Evolutionary conservation across 2,329 filamentous ascomycete genomes (phyloP).

Genomic region (Septoria petroselini): DNA sequence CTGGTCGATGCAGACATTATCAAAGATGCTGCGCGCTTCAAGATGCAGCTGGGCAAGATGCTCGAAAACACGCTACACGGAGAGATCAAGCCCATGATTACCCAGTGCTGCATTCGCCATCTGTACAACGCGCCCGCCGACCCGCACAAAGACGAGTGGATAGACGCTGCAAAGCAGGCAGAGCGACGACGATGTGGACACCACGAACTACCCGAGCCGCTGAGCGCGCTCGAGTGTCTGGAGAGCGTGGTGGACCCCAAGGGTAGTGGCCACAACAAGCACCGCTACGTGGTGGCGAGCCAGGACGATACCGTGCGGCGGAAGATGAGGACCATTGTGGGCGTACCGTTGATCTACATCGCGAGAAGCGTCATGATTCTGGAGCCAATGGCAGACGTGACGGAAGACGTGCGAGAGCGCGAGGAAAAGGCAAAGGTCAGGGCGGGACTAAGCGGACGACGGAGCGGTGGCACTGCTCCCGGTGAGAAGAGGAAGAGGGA

Average conservation of each 20-base stretch:
- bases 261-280: slow-evolving; percentile 66
- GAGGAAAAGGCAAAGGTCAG: slow-evolving; percentile 75
- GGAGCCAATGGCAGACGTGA: slow-evolving; percentile 70
- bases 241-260: slow-evolving; percentile 76
- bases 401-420: slow-evolving; percentile 59
- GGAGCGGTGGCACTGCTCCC: slow-evolving; percentile 20
- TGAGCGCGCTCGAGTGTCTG: slow-evolving; percentile 68
- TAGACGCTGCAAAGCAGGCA: slow-evolving; percentile 69
- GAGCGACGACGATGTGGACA: slow-evolving; percentile 78
- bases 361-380: slow-evolving; percentile 74
- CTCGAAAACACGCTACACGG: slow-evolving; percentile 83
- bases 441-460: slow-evolving; percentile 55
- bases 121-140: slow-evolving; percentile 56
- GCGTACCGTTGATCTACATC: slow-evolving; percentile 75
- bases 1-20: slow-evolving; percentile 85
- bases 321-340: slow-evolving; percentile 63
- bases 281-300: slow-evolving; percentile 73
- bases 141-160: slow-evolving; percentile 54
- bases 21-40: slow-evolving; percentile 74
- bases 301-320: slow-evolving; percentile 65
- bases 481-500: slow-evolving; percentile 36
- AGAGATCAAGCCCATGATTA: slow-evolving; percentile 80
- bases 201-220: slow-evolving; percentile 68
- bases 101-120: slow-evolving; percentile 76
- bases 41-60: slow-evolving; percentile 79